phyloP scores from a whole-genome alignment of 2,329 filamentous ascomycete species.

The Phaeosphaeriaceae sp. region DNA sequence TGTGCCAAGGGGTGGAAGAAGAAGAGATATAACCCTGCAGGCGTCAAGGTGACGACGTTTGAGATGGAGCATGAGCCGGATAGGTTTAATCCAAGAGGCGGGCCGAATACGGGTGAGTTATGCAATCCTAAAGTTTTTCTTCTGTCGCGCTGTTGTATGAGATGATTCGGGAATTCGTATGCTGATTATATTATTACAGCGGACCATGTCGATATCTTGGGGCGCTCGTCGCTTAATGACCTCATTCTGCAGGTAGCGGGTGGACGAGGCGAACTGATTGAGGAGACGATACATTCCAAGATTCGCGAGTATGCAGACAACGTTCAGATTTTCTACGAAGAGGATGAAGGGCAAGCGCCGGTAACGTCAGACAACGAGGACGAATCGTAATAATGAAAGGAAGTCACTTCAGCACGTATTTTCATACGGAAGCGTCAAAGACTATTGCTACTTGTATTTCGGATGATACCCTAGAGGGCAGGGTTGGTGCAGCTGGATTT shows the following conservation, averaged over 20 bases:
- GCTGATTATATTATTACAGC: conserved; percentile 52
- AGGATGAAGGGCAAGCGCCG: conserved; percentile 16
- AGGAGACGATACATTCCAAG: conserved; percentile 78
- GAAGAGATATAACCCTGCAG: conserved; percentile 90
- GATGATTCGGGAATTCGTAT: no score
- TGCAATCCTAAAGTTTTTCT: no score
- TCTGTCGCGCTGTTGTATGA: no score
- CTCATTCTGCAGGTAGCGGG: conserved; percentile 85
- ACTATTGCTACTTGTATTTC: not conserved
- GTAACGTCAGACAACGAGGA: not conserved
- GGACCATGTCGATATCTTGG: conserved; percentile 96
- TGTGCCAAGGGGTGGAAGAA: conserved; percentile 94
- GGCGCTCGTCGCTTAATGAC: conserved; percentile 87
- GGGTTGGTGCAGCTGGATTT: not conserved
- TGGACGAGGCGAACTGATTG: conserved; percentile 80
- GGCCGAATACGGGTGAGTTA: conserved; percentile 66
- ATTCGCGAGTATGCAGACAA: conserved; percentile 79
- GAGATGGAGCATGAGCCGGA: conserved; percentile 99
- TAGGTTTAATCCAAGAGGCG: conserved; percentile 81
- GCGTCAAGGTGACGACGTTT: conserved; percentile 79
- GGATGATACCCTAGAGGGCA: conserved; percentile 19
- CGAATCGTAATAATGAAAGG: not conserved
- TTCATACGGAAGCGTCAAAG: not conserved
- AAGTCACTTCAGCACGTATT: not conserved
- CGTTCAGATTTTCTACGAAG: conserved; percentile 4